A percentile compares a stretch with the other conserved stretches of the same genome.
These are phyloP conservation scores for Knoxdaviesia capensis DNA, from an alignment of 2,329 filamentous ascomycete species.

Conservation along the genomic window DNA sequence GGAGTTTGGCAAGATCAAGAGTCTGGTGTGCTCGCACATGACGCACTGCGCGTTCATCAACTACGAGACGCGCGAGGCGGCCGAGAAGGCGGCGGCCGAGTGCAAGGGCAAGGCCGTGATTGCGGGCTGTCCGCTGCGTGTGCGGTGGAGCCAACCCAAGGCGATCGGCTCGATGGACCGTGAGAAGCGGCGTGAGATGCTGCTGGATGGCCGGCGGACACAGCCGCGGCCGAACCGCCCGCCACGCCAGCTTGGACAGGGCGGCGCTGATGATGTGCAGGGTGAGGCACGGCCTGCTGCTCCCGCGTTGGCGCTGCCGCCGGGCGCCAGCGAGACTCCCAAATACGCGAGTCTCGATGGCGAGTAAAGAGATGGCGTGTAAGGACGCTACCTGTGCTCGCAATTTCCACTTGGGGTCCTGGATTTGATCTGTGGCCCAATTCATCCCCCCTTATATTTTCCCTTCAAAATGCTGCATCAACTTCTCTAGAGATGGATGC, in stretches of 20 bases:
- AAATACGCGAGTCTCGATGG: constrained; percentile 75
- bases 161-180: constrained; percentile 80
- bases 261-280: constrained; percentile 1
- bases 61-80: constrained; percentile 64
- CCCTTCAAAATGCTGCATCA: too few relatives aligned
- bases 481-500: too few relatives aligned
- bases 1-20: constrained; percentile 73
- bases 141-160: constrained; percentile 87
- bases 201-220: constrained; percentile 40
- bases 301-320: constrained; percentile 48
- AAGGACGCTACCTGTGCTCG: too few relatives aligned
- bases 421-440: too few relatives aligned
- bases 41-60: constrained; percentile 96
- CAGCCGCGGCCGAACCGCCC: not conserved
- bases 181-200: constrained; percentile 64
- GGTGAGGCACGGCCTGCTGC: constrained; percentile 4
- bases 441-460: too few relatives aligned
- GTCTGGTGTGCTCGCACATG: constrained; percentile 87
- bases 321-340: constrained; percentile 50
- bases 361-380: constrained; percentile 37
- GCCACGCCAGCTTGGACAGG: not conserved
- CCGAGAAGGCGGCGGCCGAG: constrained; percentile 66
- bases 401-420: too few relatives aligned
- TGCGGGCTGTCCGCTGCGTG: constrained; percentile 70
- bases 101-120: constrained; percentile 81